Base-by-base conservation (phyloP, 257 asterid species). In the Capsicum rhomboideum region DNA sequence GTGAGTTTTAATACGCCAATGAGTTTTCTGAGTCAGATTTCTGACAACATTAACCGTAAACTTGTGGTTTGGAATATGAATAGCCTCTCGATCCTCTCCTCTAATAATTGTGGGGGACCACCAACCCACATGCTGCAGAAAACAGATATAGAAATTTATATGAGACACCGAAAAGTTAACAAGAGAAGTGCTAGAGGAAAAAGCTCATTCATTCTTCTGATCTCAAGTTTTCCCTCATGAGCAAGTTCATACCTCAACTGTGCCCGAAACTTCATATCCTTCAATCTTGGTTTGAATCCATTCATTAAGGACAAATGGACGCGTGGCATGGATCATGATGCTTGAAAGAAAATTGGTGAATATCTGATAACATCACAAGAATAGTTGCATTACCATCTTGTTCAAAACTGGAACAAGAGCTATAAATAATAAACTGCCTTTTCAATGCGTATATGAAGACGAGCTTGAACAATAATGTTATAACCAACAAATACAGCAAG, bases 51-150 rank as follows among this genome's bases (percentile, higher is more conserved):
- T 95, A 89, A 94, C 88, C 18, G 98, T 95, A 74, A 95, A 94
- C 91, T 95, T 92, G 91, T 95, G 98, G 91, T 95, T 95, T 84
- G 98, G 98, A 83, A 95, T 94, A 90, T 95, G 97, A 89, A 95
- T 95, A 84, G 98, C 98, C 90, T 95, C 98, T 75, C 98, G 98
- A 84, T 95, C 95, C 85, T 95, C 98, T n/a, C 98, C 98, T 89
- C 98, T 92, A 88, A 95, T 79, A 88, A 95, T 89, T 85, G 98
- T 94, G 52, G 98, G 98, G 34, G 98, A 93, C 98, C 98, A 95
- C 98, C 98, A 95, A 20, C 98, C 98, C 64, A 95, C 98, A 83
- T 92, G 98, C 98, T 95, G 90, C 83, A 83, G 78, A 67, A 55
- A 21, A 64, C n/a, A 66, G 31, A 77, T 17, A 28, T 0, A 16